Base-by-base conservation (phyloP, 805 yeast genomes). In the Starmerella scarabaei region DNA sequence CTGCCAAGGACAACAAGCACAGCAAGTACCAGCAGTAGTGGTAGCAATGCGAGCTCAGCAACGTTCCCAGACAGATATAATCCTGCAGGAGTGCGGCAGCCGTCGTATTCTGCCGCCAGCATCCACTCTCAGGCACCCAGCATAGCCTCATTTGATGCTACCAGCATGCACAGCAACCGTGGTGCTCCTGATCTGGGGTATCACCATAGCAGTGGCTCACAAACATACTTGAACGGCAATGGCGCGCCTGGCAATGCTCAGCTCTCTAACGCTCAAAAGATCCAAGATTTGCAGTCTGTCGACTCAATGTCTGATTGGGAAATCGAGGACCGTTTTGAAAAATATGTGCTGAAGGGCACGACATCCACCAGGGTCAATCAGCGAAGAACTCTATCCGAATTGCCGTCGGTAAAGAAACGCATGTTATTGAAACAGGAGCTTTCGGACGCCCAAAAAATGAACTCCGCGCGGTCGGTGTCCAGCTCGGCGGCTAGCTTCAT, bases 1-100 rank as follows among this genome's bases (percentile, higher is more conserved):
- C 32, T 46, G n/a, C 50, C 50, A 11, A 35, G 50, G 3, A 33
- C 34, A 2, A 38, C 23, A 4, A 38, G 44, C 36, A 33, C 37
- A 7, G 50, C 47, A n/a, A 44, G 50, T 36, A 33, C 39, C 24
- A 28, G 17, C 5, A 39, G 47, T 36, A 17, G 19, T 8, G 20
- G 11, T 11, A 23, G 26, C 11, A 11, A 7, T 7, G 26, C 9
- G 11, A 23, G 26, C 26, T 23, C 26, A 23, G 26, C 26, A 23
- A 23, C 9, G 9, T 23, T 23, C 11, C 26, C 11, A 11, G 26
- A 23, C 11, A 7, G 26, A 11, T 11, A 28, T 28, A 9, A 28
- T n/a, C 31, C 15, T n/a, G 26, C 7, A 7, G 11, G 11, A 23
- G 7, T 7, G 9, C 26, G 26, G 26, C 26, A 23, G 26, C 26